These are phyloP conservation scores for Fusarium duplospermum DNA, from an alignment of 2,329 filamentous ascomycete genomes.

Conservation along the genomic window DNA sequence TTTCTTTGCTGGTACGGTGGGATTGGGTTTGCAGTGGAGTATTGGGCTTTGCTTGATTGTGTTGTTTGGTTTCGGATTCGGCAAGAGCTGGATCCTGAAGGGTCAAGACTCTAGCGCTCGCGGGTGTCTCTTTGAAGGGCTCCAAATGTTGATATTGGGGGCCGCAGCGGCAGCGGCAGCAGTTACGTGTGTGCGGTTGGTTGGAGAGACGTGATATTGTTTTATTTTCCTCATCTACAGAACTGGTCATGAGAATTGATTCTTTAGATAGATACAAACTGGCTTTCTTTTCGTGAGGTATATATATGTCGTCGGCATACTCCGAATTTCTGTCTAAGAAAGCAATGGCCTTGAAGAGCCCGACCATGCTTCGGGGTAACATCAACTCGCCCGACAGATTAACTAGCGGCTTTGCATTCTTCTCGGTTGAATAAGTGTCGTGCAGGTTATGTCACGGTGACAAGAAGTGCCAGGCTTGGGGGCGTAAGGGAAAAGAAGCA, in stretches of 20 bases:
- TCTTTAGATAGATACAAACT: too few relatives aligned
- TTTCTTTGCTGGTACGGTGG: constrained; percentile 60
- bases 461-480: background rate
- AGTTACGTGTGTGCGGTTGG: constrained; percentile 45
- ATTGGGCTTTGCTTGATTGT: constrained; percentile 65
- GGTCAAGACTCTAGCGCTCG: constrained; percentile 15
- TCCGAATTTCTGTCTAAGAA: too few relatives aligned
- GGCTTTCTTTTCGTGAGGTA: too few relatives aligned
- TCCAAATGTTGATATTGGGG: constrained; percentile 51
- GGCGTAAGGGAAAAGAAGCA: background rate
- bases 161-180: constrained; percentile 48
- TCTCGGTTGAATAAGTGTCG: background rate
- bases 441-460: background rate
- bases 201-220: constrained; percentile 19
- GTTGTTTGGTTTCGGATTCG: constrained; percentile 67
- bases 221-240: too few relatives aligned
- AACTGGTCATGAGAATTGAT: too few relatives aligned
- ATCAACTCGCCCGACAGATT: background rate
- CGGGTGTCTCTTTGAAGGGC: constrained; percentile 45
- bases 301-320: too few relatives aligned
- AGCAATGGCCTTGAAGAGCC: background rate
- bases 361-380: background rate
- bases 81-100: constrained; percentile 59
- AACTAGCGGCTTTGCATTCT: background rate
- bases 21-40: constrained; percentile 62